Evolutionary conservation across 78 protist species (phyloP).

Genomic region (Cyanophora paradoxa): DNA sequence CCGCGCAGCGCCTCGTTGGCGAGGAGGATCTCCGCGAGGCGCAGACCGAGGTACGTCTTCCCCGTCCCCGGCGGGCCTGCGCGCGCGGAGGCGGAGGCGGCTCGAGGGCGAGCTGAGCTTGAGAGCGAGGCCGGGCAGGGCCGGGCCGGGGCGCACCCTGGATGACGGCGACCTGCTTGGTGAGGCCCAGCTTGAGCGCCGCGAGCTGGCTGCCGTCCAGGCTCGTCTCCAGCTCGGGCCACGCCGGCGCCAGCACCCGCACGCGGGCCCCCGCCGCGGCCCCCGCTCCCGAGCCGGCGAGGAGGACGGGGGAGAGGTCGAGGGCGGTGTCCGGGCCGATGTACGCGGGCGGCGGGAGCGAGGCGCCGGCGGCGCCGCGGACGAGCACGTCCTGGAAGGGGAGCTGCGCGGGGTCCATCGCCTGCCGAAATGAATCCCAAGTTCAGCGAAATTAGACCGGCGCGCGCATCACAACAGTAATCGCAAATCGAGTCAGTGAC

Average conservation of each 20-base stretch:
- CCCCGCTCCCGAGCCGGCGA: background rate
- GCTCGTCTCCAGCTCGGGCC: background rate
- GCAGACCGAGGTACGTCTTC: constrained; percentile 1
- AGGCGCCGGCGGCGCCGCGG: background rate
- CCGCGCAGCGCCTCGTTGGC: background rate
- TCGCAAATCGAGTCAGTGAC: background rate
- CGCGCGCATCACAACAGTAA: no score
- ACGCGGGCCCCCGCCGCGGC: background rate
- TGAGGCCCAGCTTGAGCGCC: background rate
- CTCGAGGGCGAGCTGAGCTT: no score
- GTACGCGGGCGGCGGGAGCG: background rate
- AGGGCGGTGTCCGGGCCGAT: background rate
- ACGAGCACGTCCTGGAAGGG: background rate
- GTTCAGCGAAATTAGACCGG: no score
- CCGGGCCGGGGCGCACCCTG: no score
- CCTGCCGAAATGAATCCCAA: no score
- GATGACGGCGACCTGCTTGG: background rate
- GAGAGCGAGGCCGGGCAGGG: no score
- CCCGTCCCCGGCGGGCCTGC: constrained; percentile 44
- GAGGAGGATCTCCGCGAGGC: background rate
- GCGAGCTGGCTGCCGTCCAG: constrained; percentile 21
- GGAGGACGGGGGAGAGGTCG: background rate
- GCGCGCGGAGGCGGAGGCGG: no score
- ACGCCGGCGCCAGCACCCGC: background rate
- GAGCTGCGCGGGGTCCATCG: background rate